phyloP scores from a whole-genome alignment of 2,329 filamentous ascomycete species.

The Chrysoporthe cubensis region DNA sequence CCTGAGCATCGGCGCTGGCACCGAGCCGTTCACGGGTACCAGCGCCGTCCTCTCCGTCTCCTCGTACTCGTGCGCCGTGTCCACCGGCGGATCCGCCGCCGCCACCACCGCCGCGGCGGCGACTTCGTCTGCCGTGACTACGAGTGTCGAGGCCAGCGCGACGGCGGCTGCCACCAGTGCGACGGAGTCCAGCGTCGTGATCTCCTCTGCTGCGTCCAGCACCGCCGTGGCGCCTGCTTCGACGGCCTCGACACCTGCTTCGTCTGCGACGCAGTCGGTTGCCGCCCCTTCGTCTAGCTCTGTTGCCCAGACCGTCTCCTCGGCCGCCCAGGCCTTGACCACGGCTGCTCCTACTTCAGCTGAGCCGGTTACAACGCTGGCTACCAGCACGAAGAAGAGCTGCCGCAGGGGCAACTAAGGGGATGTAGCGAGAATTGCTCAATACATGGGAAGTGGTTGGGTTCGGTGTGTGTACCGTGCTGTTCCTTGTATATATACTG shows the following conservation, averaged over 20 bases:
- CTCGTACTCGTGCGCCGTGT: constrained; percentile 14
- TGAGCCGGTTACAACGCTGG: constrained; percentile 8
- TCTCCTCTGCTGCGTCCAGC: constrained; percentile 7
- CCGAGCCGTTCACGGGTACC: constrained; percentile 58
- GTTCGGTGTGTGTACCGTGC: neutral
- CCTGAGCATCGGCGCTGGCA: constrained; percentile 56
- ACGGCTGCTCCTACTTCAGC: constrained; percentile 9
- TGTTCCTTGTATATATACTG: neutral
- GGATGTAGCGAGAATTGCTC: neutral
- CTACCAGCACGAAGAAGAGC: constrained; percentile 18
- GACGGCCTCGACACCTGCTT: constrained; percentile 4
- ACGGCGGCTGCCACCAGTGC: constrained; percentile 3
- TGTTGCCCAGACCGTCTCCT: constrained; percentile 3
- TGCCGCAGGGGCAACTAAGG: constrained; percentile 6
- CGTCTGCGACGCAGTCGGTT: constrained; percentile 3
- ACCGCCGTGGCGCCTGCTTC: constrained; percentile 8
- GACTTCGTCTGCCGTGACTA: neutral
- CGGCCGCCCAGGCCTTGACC: constrained; percentile 3
- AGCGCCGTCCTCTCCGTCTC: constrained; percentile 34
- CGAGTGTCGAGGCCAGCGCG: constrained; percentile 10
- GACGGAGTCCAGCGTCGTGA: neutral
- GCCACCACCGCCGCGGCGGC: neutral
- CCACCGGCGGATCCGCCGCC: constrained; percentile 5
- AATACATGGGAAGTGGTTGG: neutral
- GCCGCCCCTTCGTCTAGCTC: constrained; percentile 1